These are phyloP conservation scores for Rehmannia glutinosa DNA, from an alignment of 257 asterid species.

Conservation along the genomic window DNA sequence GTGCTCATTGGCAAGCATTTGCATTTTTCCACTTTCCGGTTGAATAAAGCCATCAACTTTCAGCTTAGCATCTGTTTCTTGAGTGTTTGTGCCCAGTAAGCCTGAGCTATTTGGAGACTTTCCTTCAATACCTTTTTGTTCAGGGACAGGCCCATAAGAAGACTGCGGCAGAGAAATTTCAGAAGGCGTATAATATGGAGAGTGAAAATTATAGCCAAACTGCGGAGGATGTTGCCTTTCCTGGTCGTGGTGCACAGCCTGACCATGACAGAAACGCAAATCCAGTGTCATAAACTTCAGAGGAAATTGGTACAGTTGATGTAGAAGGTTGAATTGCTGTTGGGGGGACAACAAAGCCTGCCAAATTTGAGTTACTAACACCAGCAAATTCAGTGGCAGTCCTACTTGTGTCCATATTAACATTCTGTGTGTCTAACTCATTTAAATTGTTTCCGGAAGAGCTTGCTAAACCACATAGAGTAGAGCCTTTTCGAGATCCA, in stretches of 20 bases:
- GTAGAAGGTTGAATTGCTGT: constrained; percentile 36
- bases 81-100: constrained; percentile 17
- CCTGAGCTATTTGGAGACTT: constrained; percentile 19
- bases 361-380: constrained; percentile 28
- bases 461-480: constrained; percentile 28
- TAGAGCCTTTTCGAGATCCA: constrained; percentile 44
- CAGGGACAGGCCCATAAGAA: constrained; percentile 28
- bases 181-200: constrained; percentile 28
- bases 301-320: constrained; percentile 28
- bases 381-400: constrained; percentile 37
- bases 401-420: constrained; percentile 35
- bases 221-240: constrained; percentile 37
- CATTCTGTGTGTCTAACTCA: constrained; percentile 45
- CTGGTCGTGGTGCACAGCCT: constrained; percentile 28
- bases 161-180: constrained; percentile 39
- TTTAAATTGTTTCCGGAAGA: constrained; percentile 53
- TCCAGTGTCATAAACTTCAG: constrained; percentile 36
- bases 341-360: constrained; percentile 36
- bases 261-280: constrained; percentile 31
- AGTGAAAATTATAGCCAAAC: constrained; percentile 26
- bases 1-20: constrained; percentile 28
- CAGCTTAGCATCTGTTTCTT: constrained; percentile 29
- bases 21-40: constrained; percentile 27
- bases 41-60: constrained; percentile 22
- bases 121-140: constrained; percentile 43